Evolutionary conservation across 495 filamentous ascomycete species (phyloP).

Genomic region (Penicillium macrosclerotiorum): DNA sequence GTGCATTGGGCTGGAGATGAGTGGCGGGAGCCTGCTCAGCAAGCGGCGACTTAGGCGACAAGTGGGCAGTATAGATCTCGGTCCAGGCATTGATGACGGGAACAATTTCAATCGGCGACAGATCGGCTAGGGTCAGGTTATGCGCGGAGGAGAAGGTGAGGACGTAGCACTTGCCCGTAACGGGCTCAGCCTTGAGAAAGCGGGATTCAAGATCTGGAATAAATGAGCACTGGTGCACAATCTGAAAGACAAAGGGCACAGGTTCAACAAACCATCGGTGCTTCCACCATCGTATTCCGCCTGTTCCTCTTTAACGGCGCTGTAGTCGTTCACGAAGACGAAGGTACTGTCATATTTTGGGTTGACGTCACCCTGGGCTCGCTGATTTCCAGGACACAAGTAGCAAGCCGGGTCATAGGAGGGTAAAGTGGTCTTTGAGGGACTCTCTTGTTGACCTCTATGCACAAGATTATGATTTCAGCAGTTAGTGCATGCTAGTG

Average conservation of each 20-base stretch:
- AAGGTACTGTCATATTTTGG: slow-evolving; percentile 85
- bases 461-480: slow-evolving; percentile 4
- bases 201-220: slow-evolving; percentile 64
- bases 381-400: slow-evolving; percentile 90
- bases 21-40: slow-evolving; percentile 46
- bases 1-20: slow-evolving; percentile 47
- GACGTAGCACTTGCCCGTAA: slow-evolving; percentile 97
- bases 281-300: slow-evolving; percentile 59
- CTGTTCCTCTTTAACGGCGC: slow-evolving; percentile 93
- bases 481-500: neutral
- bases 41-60: slow-evolving; percentile 70
- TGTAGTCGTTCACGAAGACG: slow-evolving; percentile 97
- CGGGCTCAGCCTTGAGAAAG: slow-evolving; percentile 79
- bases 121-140: slow-evolving; percentile 88
- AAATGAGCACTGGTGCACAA: slow-evolving; percentile 4
- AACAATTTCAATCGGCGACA: slow-evolving; percentile 64
- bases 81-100: slow-evolving; percentile 86
- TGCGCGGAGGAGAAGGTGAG: slow-evolving; percentile 89
- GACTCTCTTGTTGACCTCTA: slow-evolving; percentile 87
- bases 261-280: slow-evolving; percentile 42
- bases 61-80: slow-evolving; percentile 76
- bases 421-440: slow-evolving; percentile 74
- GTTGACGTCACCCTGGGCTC: slow-evolving; percentile 87
- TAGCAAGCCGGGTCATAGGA: slow-evolving; percentile 87
- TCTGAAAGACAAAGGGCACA: neutral